These are phyloP conservation scores for Aspergillus costaricaensis DNA, from an alignment of 2,329 filamentous ascomycete genomes.

Conservation along the genomic window DNA sequence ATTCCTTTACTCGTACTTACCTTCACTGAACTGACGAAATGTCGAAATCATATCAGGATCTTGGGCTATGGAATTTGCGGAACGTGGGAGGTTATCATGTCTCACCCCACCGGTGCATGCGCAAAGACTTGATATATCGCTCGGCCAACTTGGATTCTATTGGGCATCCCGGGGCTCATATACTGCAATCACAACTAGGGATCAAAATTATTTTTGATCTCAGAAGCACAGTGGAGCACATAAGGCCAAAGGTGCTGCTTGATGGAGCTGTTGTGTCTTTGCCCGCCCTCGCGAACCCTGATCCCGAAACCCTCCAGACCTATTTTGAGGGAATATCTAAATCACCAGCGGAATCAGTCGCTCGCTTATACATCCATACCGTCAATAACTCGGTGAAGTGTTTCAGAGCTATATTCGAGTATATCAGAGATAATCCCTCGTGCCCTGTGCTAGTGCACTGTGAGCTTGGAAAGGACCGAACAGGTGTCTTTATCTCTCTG, in stretches of 20 bases:
- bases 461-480: conserved; percentile 76
- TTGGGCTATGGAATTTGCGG: not conserved
- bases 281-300: not conserved
- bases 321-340: not conserved
- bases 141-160: not conserved
- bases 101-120: not conserved
- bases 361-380: not conserved
- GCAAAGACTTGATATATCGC: not conserved
- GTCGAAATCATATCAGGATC: too few relatives aligned
- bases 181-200: not conserved
- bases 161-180: not conserved
- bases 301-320: not conserved
- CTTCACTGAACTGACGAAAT: too few relatives aligned
- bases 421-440: conserved; percentile 24
- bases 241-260: too few relatives aligned
- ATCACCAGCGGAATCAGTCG: not conserved
- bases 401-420: not conserved
- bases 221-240: not conserved
- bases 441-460: conserved; percentile 68
- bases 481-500: conserved; percentile 69
- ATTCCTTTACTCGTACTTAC: too few relatives aligned
- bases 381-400: not conserved
- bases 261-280: not conserved
- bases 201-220: not conserved
- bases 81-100: not conserved